Percentiles rank a stretch among this genome's conserved stretches.
phyloP scores from a whole-genome alignment of 495 filamentous ascomycete genomes.

The Tuber calosporum region DNA sequence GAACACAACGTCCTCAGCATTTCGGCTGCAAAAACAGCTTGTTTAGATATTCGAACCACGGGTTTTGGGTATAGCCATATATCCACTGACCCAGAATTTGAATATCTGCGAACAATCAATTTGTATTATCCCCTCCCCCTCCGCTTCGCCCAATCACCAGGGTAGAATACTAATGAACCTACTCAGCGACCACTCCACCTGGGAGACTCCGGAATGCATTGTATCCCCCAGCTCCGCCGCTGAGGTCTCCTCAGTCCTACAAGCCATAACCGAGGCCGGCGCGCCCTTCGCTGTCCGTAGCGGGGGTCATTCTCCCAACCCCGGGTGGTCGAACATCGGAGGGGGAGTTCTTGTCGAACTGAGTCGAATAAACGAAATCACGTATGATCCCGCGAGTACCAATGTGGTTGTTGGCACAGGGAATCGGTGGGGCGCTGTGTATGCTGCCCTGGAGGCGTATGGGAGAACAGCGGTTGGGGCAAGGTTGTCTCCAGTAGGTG shows the following conservation, averaged over 20 bases:
- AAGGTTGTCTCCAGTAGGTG: conserved; percentile 45
- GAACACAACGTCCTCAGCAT: background rate
- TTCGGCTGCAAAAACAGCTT: background rate
- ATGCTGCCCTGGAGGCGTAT: conserved; percentile 46
- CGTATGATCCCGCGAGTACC: conserved; percentile 13
- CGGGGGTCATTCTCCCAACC: conserved; percentile 13
- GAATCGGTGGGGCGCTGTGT: conserved; percentile 48
- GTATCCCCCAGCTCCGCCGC: background rate
- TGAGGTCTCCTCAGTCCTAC: background rate
- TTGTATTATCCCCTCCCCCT: background rate
- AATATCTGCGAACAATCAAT: background rate
- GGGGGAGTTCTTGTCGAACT: conserved; percentile 1
- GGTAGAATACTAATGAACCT: background rate
- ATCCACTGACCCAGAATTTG: background rate
- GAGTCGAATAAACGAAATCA: background rate
- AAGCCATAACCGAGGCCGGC: background rate
- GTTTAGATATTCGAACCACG: background rate
- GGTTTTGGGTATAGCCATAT: background rate
- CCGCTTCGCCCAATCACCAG: background rate
- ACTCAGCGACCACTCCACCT: background rate
- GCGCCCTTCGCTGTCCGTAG: conserved; percentile 12
- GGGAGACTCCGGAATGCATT: background rate
- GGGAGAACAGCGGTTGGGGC: conserved; percentile 48
- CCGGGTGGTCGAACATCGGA: conserved; percentile 8
- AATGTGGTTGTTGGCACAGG: conserved; percentile 48